Percentiles rank a stretch among this genome's conserved stretches.
phyloP scores from a whole-genome alignment of 306 rosid species.

The Corylus avellana region DNA sequence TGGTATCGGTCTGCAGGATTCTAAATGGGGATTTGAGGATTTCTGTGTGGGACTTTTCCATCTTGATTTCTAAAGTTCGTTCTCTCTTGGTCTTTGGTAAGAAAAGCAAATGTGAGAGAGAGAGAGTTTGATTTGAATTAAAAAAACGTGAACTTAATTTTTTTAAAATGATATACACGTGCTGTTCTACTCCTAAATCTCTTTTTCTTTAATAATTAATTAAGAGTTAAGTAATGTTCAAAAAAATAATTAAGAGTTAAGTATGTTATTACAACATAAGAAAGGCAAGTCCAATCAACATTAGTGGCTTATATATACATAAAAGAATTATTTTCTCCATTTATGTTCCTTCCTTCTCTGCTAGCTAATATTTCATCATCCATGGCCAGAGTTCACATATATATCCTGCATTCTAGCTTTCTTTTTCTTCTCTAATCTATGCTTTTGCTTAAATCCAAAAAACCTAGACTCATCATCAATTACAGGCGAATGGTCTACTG shows the following conservation, averaged over 20 bases:
- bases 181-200: not conserved
- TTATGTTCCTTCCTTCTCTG: too few relatives aligned
- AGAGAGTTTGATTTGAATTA: not conserved
- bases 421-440: constrained; percentile 18
- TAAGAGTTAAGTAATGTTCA: too few relatives aligned
- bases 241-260: too few relatives aligned
- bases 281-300: not conserved
- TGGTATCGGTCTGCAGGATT: not conserved
- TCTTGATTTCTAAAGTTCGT: not conserved
- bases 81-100: too few relatives aligned
- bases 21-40: not conserved
- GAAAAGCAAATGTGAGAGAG: too few relatives aligned
- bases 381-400: too few relatives aligned
- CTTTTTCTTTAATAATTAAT: too few relatives aligned
- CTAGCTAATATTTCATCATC: too few relatives aligned
- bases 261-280: too few relatives aligned
- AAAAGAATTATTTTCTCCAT: too few relatives aligned
- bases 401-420: too few relatives aligned
- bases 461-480: constrained; percentile 26
- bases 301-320: not conserved
- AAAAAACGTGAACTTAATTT: not conserved
- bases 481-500: constrained; percentile 32
- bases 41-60: not conserved
- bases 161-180: not conserved
- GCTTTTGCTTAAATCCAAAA: constrained; percentile 24